Base-by-base conservation (phyloP, 2,329 filamentous ascomycete genomes). In the Juglanconis sp. region DNA sequence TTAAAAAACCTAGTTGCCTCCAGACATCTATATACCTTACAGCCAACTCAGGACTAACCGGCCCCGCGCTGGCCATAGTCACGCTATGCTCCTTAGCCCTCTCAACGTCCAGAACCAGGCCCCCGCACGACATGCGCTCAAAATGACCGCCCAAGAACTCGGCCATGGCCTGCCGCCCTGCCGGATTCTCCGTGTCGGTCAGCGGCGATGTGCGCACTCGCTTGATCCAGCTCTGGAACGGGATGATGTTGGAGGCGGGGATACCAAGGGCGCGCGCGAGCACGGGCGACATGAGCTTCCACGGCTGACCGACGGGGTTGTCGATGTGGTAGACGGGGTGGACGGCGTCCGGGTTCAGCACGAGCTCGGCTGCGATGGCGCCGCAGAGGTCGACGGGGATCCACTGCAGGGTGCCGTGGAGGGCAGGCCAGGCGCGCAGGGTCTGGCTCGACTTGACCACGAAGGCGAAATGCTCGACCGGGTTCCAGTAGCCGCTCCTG, bases 401-500 rank as follows among this genome's bases (percentile, higher is more conserved):
- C 81, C 81, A 84, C 7, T 61, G 75, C 1, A 81, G 59, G 3
- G 55, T 53, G 1, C 78, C 79, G 0, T 69, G 48, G 10, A 81
- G 63, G 24, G 74, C 70, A 0, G 81, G 80, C 8, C 80, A 64
- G 0, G 67, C 70, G 0, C 69, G 67, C 0, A 83, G 63, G 0
- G 75, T 77, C 65, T 83, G 79, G 0, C 77, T 75, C 0, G 76
- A 79, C 68, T 82, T 82, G 55, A 82, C 64, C 35, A 85, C 57
- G 64, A 81, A 81, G 0, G 72, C 64, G 10, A 84, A 68, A 65
- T 85, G 80, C 65, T 85, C 82, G 24, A 72, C 71, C 0, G 76
- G 70, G 63, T 85, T 86, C 83, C 83, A 86, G 65, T 78, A 79
- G 0, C 82, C 82, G 57, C 70, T 82, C 1, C 57, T 71, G 3